Evolutionary conservation across 495 filamentous ascomycete genomes (phyloP), one percentile per base, ranked within the genome.

Genomic region (Lentithecium fluviatile): DNA sequence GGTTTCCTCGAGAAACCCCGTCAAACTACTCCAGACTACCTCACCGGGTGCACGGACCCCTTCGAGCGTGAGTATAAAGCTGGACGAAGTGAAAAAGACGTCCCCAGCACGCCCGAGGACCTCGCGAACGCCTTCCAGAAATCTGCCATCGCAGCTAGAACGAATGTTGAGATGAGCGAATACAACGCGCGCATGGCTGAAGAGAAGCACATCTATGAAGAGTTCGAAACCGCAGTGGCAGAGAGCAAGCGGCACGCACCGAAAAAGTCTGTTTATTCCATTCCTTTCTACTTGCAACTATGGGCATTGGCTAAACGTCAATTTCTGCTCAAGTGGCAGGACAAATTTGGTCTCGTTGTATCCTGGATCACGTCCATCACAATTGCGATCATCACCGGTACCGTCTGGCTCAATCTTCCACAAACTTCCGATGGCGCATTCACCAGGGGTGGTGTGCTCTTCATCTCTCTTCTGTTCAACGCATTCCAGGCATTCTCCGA

Each of bases 271-370:
- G 87, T 91, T 13, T 95, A 95, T 75, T 87, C 83, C 0, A 86
- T 92, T 49, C 88, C 88, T 0, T 91, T 89, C 70, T 82, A 86
- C 53, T 75, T 87, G 1, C 90, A 95, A 69, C 77, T 93, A 6
- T 92, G 87, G 88, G 86, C 88, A 6, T 67, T 94, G 54, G 88
- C 90, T 81, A 85, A 90, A 66, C 80, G 90, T 0, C 90, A 95
- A 68, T 93, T 88, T 69, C 75, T 88, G 25, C 83, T 93, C 62
- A 93, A 92, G 73, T 88, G 86, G 81, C 88, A 92, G 67, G 90
- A 95, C 67, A 86, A 86, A 49, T 88, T 92, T 65, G 81, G 81
- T 2, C 75, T 91, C n/a, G 76, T 78, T 12, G 83, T 92, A 23
- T 87, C 84, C 19, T 94, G 88, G 88, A 73, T 87, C 43, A 87